These are phyloP conservation scores for Pyricularia pennisetigena DNA, from an alignment of 2,329 filamentous ascomycete species.

Conservation along the genomic window DNA sequence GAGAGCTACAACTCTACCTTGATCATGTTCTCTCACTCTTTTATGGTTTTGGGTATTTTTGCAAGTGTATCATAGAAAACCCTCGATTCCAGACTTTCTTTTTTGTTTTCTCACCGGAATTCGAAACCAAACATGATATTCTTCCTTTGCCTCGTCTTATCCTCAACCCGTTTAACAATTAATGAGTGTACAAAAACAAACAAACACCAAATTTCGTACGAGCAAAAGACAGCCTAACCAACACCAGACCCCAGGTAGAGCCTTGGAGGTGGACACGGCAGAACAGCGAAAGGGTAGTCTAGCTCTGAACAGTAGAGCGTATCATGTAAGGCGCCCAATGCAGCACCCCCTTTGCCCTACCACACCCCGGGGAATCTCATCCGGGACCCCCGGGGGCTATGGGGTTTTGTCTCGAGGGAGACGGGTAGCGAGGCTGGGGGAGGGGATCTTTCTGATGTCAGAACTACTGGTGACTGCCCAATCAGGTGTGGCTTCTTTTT, in stretches of 20 bases:
- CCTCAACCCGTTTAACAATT: not conserved
- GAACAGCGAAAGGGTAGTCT: not conserved
- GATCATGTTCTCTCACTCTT: too few species aligned
- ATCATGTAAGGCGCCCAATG: not conserved
- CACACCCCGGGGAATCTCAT: not conserved
- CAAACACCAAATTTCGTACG: not conserved
- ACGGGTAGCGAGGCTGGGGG: not conserved
- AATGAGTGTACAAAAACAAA: not conserved
- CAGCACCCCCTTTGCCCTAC: not conserved
- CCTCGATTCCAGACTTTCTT: too few species aligned
- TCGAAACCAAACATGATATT: too few species aligned
- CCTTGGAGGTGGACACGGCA: not conserved
- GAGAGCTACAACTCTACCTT: too few species aligned
- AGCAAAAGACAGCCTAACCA: not conserved
- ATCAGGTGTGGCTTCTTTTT: too few species aligned
- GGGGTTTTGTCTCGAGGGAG: not conserved
- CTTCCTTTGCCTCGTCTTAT: too few species aligned
- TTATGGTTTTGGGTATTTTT: too few species aligned
- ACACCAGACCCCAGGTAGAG: not conserved
- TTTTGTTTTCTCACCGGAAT: too few species aligned
- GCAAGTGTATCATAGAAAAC: too few species aligned
- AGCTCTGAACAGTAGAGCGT: not conserved
- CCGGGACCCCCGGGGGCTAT: not conserved
- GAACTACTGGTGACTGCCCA: too few species aligned
- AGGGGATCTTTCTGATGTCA: too few species aligned